These are phyloP conservation scores for Plasmodiophora brassicae DNA, from an alignment of 208 protist species.

Conservation along the genomic window DNA sequence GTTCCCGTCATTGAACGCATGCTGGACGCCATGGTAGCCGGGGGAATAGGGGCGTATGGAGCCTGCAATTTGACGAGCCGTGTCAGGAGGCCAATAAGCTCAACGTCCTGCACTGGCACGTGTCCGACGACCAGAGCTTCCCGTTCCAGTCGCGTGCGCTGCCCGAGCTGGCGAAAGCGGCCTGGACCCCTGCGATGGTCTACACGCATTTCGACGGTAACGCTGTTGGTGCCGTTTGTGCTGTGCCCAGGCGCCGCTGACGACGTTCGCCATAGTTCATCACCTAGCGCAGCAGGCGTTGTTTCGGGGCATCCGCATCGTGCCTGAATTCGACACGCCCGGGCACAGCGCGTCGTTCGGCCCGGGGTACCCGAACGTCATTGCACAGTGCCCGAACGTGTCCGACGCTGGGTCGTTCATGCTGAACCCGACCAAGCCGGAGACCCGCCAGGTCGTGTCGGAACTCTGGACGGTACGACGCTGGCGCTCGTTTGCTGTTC, in stretches of 20 bases:
- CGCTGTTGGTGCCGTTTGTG: not conserved
- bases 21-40: conserved; percentile 39
- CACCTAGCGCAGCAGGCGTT: not conserved
- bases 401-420: not conserved
- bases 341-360: conserved; percentile 35
- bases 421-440: conserved; percentile 11
- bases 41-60: not conserved
- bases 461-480: not conserved
- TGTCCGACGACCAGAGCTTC: conserved; percentile 42
- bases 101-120: conserved; percentile 47
- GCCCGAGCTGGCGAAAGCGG: conserved; percentile 35
- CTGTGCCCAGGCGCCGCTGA: not conserved
- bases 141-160: conserved; percentile 31
- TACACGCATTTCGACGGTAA: conserved; percentile 29
- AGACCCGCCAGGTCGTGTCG: not conserved
- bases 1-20: not conserved
- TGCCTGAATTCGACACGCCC: conserved; percentile 48
- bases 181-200: not conserved
- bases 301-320: conserved; percentile 41
- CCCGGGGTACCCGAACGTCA: conserved; percentile 31
- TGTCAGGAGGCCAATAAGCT: conserved; percentile 40
- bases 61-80: not conserved
- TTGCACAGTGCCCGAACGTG: conserved; percentile 33
- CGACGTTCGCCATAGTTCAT: not conserved
- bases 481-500: too few species aligned